Percentiles rank a stretch among this genome's conserved stretches.
Evolutionary conservation across 148 eudicot genomes (phyloP).

Genomic region (Simmondsia chinensis): DNA sequence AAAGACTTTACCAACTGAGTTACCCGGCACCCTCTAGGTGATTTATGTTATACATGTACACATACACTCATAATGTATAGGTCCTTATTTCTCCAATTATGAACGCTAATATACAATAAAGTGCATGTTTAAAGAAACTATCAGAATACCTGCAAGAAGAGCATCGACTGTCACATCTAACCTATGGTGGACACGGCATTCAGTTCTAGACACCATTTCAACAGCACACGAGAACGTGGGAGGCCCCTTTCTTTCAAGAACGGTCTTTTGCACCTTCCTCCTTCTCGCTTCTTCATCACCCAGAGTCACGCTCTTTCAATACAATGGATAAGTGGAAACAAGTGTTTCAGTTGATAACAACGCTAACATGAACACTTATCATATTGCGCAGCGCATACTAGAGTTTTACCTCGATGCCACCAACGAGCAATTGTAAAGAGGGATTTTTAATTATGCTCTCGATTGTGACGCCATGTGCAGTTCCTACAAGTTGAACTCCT

Average conservation of each 20-base stretch:
- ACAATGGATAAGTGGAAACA: not conserved
- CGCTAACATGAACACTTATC: not conserved
- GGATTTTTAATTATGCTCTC: constrained; percentile 89
- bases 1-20: too few species aligned
- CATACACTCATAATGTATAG: too few species aligned
- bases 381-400: not conserved
- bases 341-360: not conserved
- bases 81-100: too few species aligned
- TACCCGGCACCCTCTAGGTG: too few species aligned
- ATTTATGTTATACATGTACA: too few species aligned
- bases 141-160: constrained; percentile 59
- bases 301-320: constrained; percentile 77
- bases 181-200: constrained; percentile 83
- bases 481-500: constrained; percentile 98
- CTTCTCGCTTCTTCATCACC: constrained; percentile 97
- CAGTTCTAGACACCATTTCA: constrained; percentile 85
- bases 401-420: constrained; percentile 79
- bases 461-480: constrained; percentile 95
- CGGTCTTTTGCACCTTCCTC: constrained; percentile 96
- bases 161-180: constrained; percentile 95
- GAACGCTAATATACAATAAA: too few species aligned
- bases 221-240: constrained; percentile 91
- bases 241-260: constrained; percentile 97
- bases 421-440: constrained; percentile 87
- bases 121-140: constrained; percentile 3